Evolutionary conservation across 345 rosid species (phyloP).

Genomic region (Eucalyptus urophylla): DNA sequence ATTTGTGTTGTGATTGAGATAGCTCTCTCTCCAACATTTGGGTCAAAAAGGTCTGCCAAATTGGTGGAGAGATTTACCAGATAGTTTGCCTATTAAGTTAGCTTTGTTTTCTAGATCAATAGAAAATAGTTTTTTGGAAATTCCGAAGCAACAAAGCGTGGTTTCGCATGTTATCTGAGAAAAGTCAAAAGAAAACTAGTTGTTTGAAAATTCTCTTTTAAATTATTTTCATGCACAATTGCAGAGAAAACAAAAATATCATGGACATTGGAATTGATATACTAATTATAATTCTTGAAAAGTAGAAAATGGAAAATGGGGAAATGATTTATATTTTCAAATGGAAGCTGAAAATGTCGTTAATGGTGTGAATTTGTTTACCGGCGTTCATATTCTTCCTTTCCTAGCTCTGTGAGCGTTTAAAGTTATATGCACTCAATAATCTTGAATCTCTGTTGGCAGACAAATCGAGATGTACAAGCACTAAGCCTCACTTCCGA

Average conservation of each 20-base stretch:
- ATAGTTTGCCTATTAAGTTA: not conserved
- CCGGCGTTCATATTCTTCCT: not conserved
- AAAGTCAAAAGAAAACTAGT: not conserved
- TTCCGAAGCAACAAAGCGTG: not conserved
- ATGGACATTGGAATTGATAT: not conserved
- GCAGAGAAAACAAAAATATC: not conserved
- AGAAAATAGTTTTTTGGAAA: not conserved
- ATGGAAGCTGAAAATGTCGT: not conserved
- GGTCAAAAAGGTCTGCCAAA: not conserved
- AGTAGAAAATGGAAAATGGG: not conserved
- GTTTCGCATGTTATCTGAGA: not conserved
- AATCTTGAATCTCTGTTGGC: not conserved
- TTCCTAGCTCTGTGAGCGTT: not conserved
- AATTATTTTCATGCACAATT: not conserved
- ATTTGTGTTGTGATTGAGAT: not conserved
- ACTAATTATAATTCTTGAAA: not conserved
- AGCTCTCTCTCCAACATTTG: not conserved
- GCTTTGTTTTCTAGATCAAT: not conserved
- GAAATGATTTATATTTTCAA: not conserved
- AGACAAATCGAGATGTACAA: not conserved
- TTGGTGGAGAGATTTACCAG: not conserved
- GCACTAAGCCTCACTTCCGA: not conserved
- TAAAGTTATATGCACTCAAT: not conserved
- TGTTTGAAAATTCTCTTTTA: not conserved
- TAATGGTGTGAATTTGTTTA: not conserved